phyloP scores from a whole-genome alignment of 1,139 yeast species.

The Zygosaccharomyces sapae region DNA sequence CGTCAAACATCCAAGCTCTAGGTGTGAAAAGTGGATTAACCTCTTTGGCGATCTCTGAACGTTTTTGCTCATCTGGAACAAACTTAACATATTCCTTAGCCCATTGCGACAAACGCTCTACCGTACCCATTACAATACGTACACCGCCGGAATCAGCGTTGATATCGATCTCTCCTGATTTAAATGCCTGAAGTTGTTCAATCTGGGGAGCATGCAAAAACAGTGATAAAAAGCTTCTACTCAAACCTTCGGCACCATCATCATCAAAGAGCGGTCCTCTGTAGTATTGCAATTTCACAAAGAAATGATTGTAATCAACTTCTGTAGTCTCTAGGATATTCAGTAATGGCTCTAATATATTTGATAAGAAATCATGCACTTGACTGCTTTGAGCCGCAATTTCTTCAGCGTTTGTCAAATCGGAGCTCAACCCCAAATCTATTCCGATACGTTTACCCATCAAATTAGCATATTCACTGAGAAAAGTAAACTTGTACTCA shows the following conservation, averaged over 20 bases:
- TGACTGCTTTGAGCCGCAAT: slow-evolving; percentile 14
- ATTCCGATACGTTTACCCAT: slow-evolving; percentile 71
- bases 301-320: slow-evolving; percentile 78
- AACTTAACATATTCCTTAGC: slow-evolving; percentile 40
- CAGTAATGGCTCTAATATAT: slow-evolving; percentile 56
- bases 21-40: slow-evolving; percentile 80
- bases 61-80: slow-evolving; percentile 40
- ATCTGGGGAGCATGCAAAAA: slow-evolving; percentile 38
- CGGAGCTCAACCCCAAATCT: slow-evolving; percentile 39
- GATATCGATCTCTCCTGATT: slow-evolving; percentile 9
- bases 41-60: slow-evolving; percentile 42
- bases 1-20: slow-evolving; percentile 80
- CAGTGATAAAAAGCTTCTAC: slow-evolving; percentile 36
- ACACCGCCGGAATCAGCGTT: slow-evolving; percentile 24
- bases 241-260: slow-evolving; percentile 25
- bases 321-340: slow-evolving; percentile 57
- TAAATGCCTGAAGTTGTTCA: slow-evolving; percentile 15
- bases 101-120: slow-evolving; percentile 38
- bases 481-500: slow-evolving; percentile 59
- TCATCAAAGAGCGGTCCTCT: slow-evolving; percentile 20
- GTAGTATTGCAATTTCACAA: slow-evolving; percentile 53
- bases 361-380: slow-evolving; percentile 21
- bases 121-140: slow-evolving; percentile 30
- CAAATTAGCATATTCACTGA: slow-evolving; percentile 54
- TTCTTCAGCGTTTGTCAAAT: slow-evolving; percentile 14